These are phyloP conservation scores for Conidiobolus incongruus DNA, from an alignment of 371 early-diverging fungal species.

Conservation along the genomic window DNA sequence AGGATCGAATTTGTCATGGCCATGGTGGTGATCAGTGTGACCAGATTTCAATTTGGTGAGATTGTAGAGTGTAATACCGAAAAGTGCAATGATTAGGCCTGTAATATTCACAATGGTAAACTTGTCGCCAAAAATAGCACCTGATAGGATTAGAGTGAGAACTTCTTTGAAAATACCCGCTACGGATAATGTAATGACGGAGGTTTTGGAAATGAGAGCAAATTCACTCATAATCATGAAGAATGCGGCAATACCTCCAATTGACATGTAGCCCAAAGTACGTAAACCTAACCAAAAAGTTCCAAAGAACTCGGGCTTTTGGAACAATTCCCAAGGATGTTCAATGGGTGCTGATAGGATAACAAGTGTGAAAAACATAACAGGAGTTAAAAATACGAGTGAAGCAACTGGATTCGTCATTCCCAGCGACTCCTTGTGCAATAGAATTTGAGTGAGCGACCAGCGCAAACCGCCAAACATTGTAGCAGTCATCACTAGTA, in stretches of 20 bases:
- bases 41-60: no score
- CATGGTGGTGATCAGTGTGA: no score
- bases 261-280: conserved; percentile 25
- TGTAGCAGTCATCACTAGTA: conserved; percentile 43
- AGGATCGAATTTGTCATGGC: no score
- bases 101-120: no score
- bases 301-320: conserved; percentile 13
- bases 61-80: no score
- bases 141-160: no score
- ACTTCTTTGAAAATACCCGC: conserved; percentile 61
- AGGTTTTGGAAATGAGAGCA: conserved; percentile 52
- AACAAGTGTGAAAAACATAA: conserved; percentile 7
- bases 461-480: conserved; percentile 58
- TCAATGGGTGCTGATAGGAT: conserved; percentile 22
- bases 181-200: conserved; percentile 66
- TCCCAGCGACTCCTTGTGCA: conserved; percentile 21
- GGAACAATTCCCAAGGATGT: conserved; percentile 12
- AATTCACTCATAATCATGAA: conserved; percentile 68
- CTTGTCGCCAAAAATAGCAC: no score
- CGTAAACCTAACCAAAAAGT: conserved; percentile 12
- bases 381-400: background rate
- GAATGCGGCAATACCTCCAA: conserved; percentile 70
- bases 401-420: background rate
- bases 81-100: no score
- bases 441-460: conserved; percentile 64